phyloP scores from a whole-genome alignment of 768 basidiomycete species.

The Tricholoma saponaceum region DNA sequence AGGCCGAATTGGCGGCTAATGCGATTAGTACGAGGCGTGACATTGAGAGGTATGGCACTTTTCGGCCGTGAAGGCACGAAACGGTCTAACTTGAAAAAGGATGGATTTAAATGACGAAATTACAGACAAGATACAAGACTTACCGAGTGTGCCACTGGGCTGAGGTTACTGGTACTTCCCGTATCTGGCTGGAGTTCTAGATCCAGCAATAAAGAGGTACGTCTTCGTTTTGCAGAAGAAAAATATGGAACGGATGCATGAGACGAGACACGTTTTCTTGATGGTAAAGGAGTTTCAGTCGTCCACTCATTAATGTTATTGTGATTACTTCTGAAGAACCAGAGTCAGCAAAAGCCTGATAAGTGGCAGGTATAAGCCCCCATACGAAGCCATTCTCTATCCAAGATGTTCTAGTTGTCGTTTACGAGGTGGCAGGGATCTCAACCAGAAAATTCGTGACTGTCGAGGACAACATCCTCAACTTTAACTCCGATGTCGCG shows the following conservation, averaged over 20 bases:
- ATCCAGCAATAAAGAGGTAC: constrained; percentile 37
- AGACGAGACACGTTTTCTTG: constrained; percentile 32
- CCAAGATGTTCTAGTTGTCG: too few relatives aligned
- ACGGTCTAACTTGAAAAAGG: constrained; percentile 47
- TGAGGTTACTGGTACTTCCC: constrained; percentile 4
- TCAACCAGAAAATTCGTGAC: too few relatives aligned
- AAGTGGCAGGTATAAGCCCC: neutral
- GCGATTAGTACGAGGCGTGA: constrained; percentile 63
- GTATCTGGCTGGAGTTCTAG: constrained; percentile 25
- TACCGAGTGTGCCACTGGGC: constrained; percentile 12
- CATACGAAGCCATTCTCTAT: neutral
- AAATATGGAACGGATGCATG: constrained; percentile 34
- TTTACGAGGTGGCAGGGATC: too few relatives aligned
- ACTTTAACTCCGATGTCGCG: too few relatives aligned
- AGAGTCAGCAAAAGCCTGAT: neutral
- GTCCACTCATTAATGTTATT: neutral
- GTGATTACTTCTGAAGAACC: neutral
- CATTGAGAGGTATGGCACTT: constrained; percentile 48
- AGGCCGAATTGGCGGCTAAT: constrained; percentile 63
- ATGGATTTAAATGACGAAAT: neutral
- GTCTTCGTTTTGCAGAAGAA: constrained; percentile 38
- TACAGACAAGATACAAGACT: neutral
- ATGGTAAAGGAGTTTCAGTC: constrained; percentile 13
- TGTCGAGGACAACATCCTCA: too few relatives aligned
- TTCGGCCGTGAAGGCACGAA: constrained; percentile 56